Base-by-base conservation (phyloP, 2,329 filamentous ascomycete genomes). In the Helicocarpus griseus region DNA sequence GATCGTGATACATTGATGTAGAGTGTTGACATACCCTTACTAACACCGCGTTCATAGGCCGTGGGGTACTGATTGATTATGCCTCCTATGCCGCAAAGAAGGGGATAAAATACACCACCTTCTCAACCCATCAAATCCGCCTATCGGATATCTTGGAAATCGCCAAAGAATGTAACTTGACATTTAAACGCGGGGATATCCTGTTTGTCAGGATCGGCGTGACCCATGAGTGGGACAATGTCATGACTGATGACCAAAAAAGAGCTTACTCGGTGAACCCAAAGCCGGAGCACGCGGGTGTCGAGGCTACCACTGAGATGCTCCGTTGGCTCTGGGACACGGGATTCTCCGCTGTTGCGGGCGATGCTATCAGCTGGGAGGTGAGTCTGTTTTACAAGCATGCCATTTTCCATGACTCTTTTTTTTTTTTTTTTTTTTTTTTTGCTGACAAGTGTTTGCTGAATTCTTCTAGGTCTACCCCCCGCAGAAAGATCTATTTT, bases 241-340 rank as follows among this genome's bases (percentile, higher is more conserved):
- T 60, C 29, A 70, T 71, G 65, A 67, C 65, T 5, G 56, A 61
- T 24, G 54, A 51, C 5, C 61, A 66, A 47, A 62, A 66, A 49
- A 54, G 56, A 28, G 58, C 60, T 19, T 67, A 69, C 48, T 59
- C 61, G 7, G 51, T 65, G 17, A 61, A 74, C 49, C 63, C 67
- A 1, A 66, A 65, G 17, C 70, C 70, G 1, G 69, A 73, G 53
- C 72, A 68, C 2, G 65, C 73, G 26, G 78, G 77, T 0, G 69
- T 80, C 1, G 72, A 77, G 43, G 75, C 74, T 0, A 73, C 72
- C 1, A 68, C 71, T 5, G 73, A 73, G 9, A 71, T 75, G 19
- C 69, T 80, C 9, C 69, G 73, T 31, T 83, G 79, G 78, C 63
- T 82, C n/a, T 82, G 79, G 78, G 73, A 82, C 50, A 68, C 72